Percentiles rank a stretch among this genome's conserved stretches.
These are phyloP conservation scores for Eucalyptus regnans DNA, from an alignment of 345 rosid genomes.

Conservation along the genomic window DNA sequence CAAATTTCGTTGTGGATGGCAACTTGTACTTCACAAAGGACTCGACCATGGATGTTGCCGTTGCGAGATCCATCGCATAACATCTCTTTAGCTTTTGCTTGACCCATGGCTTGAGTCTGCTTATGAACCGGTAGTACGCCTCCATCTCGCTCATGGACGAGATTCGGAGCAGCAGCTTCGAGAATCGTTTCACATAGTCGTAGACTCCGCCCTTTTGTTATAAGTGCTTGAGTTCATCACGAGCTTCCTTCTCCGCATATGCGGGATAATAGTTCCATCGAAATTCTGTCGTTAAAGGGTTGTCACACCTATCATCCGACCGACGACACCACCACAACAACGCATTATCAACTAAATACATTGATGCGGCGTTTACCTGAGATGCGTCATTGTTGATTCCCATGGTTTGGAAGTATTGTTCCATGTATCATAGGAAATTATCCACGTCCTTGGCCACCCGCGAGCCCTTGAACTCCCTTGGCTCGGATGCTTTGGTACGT, in stretches of 20 bases:
- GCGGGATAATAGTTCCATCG: fast-evolving
- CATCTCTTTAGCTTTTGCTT: too few species aligned
- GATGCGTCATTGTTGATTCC: fast-evolving
- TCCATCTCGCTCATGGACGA: fast-evolving
- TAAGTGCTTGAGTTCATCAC: too few species aligned
- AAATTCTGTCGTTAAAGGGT: too few species aligned
- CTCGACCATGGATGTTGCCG: fast-evolving
- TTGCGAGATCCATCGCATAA: fast-evolving
- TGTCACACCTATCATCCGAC: fast-evolving
- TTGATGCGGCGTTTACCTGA: too few species aligned
- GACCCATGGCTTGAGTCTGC: too few species aligned
- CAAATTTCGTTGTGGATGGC: fast-evolving
- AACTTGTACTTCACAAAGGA: too few species aligned
- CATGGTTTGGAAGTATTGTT: too few species aligned
- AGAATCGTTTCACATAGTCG: too few species aligned
- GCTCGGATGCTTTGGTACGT: too few species aligned
- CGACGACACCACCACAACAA: too few species aligned
- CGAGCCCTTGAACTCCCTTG: too few species aligned
- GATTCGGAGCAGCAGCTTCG: fast-evolving
- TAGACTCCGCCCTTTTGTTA: fast-evolving
- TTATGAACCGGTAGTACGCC: fast-evolving
- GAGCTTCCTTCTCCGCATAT: fast-evolving
- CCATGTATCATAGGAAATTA: fast-evolving
- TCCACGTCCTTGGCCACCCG: fast-evolving
- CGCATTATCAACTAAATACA: too few species aligned